These are phyloP conservation scores for Hypholoma sublateritium DNA, from an alignment of 768 basidiomycete species.

Conservation along the genomic window DNA sequence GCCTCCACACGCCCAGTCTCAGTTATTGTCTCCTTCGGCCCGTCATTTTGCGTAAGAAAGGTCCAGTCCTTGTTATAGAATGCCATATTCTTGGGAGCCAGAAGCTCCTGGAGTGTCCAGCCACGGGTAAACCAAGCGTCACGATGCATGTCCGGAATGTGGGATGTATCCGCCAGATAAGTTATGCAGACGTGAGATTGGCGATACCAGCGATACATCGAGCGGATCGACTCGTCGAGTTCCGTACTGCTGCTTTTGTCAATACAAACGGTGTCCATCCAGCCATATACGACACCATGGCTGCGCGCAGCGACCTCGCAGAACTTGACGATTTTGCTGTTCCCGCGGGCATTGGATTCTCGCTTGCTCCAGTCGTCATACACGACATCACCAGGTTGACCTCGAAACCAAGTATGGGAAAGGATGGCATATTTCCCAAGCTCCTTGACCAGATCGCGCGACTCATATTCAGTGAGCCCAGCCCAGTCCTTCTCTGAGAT, in stretches of 20 bases:
- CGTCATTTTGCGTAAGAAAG: background rate
- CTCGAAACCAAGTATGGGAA: conserved; percentile 3
- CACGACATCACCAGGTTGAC: background rate
- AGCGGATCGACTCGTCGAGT: conserved; percentile 9
- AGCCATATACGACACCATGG: background rate
- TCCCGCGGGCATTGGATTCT: background rate
- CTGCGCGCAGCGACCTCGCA: background rate
- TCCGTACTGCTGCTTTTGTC: conserved; percentile 6
- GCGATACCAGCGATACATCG: conserved; percentile 7
- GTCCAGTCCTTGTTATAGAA: conserved; percentile 1
- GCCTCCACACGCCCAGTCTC: background rate
- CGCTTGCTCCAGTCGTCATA: background rate
- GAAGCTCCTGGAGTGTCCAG: conserved; percentile 6
- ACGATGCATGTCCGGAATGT: background rate
- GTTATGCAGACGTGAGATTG: conserved; percentile 1
- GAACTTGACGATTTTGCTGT: background rate
- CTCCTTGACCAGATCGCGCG: background rate
- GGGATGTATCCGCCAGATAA: background rate
- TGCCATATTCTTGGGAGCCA: background rate
- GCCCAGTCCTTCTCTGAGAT: background rate
- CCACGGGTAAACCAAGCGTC: conserved; percentile 5
- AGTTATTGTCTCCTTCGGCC: background rate
- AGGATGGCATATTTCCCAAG: background rate
- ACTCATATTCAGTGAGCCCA: background rate
- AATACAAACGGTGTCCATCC: conserved; percentile 8